phyloP scores from a whole-genome alignment of 2,329 filamentous ascomycete species.

The Lasiodiplodia gonubiensis region DNA sequence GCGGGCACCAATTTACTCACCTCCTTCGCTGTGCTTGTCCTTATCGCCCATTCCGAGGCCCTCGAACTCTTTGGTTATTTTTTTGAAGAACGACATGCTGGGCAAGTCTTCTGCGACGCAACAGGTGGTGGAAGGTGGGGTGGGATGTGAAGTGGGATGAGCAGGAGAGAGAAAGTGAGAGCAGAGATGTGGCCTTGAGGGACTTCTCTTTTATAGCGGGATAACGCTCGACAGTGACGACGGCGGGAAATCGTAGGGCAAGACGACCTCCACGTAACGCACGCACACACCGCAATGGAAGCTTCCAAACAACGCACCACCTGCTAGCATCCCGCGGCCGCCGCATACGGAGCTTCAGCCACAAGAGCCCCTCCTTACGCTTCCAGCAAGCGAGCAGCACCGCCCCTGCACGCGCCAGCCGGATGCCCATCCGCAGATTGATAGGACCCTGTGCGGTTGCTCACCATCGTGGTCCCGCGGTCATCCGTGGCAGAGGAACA shows the following conservation, averaged over 20 bases:
- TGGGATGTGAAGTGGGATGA: slow-evolving; percentile 11
- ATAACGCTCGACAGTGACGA: neutral
- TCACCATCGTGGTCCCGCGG: neutral
- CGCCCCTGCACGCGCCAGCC: slow-evolving; percentile 21
- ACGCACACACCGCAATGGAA: slow-evolving; percentile 21
- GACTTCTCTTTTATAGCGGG: slow-evolving; percentile 10
- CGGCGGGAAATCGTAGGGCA: neutral
- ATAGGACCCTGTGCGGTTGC: slow-evolving; percentile 11
- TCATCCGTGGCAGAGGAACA: neutral
- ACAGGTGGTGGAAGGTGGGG: neutral
- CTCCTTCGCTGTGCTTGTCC: slow-evolving; percentile 36
- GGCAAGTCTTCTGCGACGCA: neutral
- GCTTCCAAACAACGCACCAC: slow-evolving; percentile 8
- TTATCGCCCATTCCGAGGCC: slow-evolving; percentile 43
- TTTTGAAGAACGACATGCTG: slow-evolving; percentile 54
- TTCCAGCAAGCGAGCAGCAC: slow-evolving; percentile 18
- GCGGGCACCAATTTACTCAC: slow-evolving; percentile 12
- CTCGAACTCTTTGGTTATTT: slow-evolving; percentile 53
- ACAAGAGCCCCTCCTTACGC: slow-evolving; percentile 13
- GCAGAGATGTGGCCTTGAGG: neutral
- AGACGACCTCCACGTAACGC: slow-evolving; percentile 16
- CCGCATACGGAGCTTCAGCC: slow-evolving; percentile 10
- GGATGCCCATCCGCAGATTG: neutral
- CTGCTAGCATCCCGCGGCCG: slow-evolving; percentile 4
- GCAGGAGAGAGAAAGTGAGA: slow-evolving; percentile 17